These are phyloP conservation scores for Solanum lignicaule DNA, from an alignment of 257 asterid species.

Conservation along the genomic window DNA sequence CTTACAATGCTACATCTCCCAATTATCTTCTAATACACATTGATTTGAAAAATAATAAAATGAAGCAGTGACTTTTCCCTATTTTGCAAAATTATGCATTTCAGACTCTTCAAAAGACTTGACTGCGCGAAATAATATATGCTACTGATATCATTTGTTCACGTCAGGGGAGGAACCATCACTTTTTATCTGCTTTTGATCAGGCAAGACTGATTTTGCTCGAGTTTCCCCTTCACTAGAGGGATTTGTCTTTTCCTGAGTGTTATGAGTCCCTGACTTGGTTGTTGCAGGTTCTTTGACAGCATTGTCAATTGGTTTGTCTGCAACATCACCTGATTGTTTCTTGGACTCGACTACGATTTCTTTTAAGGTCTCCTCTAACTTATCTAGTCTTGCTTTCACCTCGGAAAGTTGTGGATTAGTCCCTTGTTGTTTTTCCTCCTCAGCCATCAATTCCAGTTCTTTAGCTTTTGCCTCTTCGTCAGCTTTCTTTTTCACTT, in stretches of 20 bases:
- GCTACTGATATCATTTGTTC: neutral
- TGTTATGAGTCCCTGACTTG: slow-evolving; percentile 4
- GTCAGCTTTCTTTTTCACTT: slow-evolving; percentile 72
- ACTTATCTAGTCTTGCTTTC: slow-evolving; percentile 63
- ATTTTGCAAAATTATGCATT: neutral
- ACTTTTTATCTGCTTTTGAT: neutral
- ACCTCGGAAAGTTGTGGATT: slow-evolving; percentile 63
- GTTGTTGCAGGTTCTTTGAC: slow-evolving; percentile 7
- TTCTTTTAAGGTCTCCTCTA: slow-evolving; percentile 62
- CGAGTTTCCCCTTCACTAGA: slow-evolving; percentile 9
- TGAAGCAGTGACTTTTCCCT: neutral
- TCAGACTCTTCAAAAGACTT: neutral
- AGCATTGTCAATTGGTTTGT: slow-evolving; percentile 2
- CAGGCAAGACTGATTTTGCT: neutral
- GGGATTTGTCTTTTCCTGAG: slow-evolving; percentile 5
- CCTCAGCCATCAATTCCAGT: slow-evolving; percentile 59
- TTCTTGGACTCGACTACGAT: slow-evolving; percentile 41
- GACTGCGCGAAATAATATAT: neutral
- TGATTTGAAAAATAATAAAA: neutral
- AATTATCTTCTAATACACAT: neutral
- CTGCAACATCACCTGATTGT: slow-evolving; percentile 12
- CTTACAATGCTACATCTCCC: neutral
- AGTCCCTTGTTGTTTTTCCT: slow-evolving; percentile 36
- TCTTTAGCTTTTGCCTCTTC: slow-evolving; percentile 81
- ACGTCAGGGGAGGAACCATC: neutral